Evolutionary conservation across 2,329 filamentous ascomycete genomes (phyloP).

Genomic region (Nothophaeocryptopus gaeumannii): DNA sequence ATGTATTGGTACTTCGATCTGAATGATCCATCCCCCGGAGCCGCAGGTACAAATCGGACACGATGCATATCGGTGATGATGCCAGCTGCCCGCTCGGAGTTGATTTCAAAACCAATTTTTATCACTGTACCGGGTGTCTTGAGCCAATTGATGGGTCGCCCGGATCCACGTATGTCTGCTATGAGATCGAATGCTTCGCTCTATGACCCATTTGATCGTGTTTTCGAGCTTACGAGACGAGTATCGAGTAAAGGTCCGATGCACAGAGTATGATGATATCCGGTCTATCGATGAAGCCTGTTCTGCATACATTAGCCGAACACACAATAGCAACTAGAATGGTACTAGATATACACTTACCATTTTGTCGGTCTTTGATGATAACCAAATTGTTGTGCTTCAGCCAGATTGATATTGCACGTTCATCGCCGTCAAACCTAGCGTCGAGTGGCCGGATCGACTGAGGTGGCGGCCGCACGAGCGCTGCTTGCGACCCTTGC

Average conservation of each 20-base stretch:
- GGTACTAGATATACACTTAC: no score
- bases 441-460: not conserved
- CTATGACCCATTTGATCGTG: not conserved
- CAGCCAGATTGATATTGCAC: not conserved
- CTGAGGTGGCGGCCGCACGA: not conserved
- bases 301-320: not conserved
- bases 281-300: not conserved
- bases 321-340: no score
- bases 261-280: not conserved
- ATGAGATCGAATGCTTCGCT: not conserved
- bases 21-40: no score
- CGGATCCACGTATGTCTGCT: no score
- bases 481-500: not conserved
- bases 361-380: not conserved
- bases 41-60: no score
- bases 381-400: not conserved
- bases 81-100: no score
- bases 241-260: not conserved
- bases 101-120: no score
- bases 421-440: not conserved
- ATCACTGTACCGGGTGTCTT: no score
- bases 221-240: not conserved
- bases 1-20: no score
- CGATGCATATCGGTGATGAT: no score
- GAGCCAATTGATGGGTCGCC: no score